Percentiles rank a stretch among this genome's conserved stretches.
These are phyloP conservation scores for Trypanosomatidae sp. DNA, from an alignment of 208 protist genomes.

Conservation along the genomic window DNA sequence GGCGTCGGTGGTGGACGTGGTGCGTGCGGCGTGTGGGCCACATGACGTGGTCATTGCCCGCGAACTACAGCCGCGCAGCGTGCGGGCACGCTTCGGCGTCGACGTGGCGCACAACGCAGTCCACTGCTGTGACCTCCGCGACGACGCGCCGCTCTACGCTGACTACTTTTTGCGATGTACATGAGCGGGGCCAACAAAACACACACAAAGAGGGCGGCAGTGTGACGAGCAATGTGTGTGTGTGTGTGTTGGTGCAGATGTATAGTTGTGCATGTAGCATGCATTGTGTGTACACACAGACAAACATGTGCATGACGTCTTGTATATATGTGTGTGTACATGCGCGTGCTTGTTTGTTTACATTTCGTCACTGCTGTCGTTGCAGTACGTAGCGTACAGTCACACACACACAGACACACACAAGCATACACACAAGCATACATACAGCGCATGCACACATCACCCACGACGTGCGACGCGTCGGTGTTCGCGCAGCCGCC, in stretches of 20 bases:
- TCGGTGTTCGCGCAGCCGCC: too few species aligned
- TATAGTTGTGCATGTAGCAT: not conserved
- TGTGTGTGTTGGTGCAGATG: not conserved
- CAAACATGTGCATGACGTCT: too few species aligned
- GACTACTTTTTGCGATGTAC: constrained; percentile 70
- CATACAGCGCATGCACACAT: too few species aligned
- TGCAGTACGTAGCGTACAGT: too few species aligned
- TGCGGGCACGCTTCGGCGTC: constrained; percentile 82
- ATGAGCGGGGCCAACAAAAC: too few species aligned
- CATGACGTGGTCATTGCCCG: constrained; percentile 77
- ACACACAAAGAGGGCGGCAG: not conserved
- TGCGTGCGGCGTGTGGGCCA: constrained; percentile 62
- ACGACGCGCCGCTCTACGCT: constrained; percentile 80
- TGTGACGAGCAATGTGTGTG: not conserved
- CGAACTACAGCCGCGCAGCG: constrained; percentile 62
- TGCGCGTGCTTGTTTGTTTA: too few species aligned
- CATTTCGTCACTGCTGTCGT: too few species aligned
- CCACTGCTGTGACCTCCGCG: constrained; percentile 92
- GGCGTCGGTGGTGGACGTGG: constrained; percentile 34
- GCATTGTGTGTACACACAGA: too few species aligned
- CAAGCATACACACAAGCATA: too few species aligned
- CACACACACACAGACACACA: too few species aligned
- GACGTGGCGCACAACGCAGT: constrained; percentile 78
- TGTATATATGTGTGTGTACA: too few species aligned
- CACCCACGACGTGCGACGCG: too few species aligned